Percentiles rank a stretch among this genome's conserved stretches.
These are phyloP conservation scores for Termitomyces titanicus DNA, from an alignment of 768 basidiomycete species.

Conservation along the genomic window DNA sequence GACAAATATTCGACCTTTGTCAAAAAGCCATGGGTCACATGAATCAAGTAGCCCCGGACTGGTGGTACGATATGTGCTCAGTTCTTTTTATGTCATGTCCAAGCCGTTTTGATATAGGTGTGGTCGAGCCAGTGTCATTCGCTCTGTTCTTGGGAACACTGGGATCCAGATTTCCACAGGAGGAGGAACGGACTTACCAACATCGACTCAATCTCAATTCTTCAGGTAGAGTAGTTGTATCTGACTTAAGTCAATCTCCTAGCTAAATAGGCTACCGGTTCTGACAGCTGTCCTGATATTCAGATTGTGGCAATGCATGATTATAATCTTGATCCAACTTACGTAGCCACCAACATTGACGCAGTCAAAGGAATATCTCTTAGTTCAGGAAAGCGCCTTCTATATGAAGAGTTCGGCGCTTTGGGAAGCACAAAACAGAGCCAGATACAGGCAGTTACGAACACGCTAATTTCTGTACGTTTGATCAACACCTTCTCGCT, in stretches of 20 bases:
- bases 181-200: slow-evolving; percentile 23
- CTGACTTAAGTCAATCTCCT: not conserved
- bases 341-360: slow-evolving; percentile 37
- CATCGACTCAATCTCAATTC: slow-evolving; percentile 22
- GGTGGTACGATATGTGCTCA: slow-evolving; percentile 15
- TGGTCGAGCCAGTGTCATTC: slow-evolving; percentile 20
- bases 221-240: slow-evolving; percentile 14
- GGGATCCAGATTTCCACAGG: slow-evolving; percentile 24
- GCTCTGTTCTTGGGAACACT: slow-evolving; percentile 21
- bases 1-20: not conserved
- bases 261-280: not conserved
- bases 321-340: slow-evolving; percentile 40
- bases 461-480: slow-evolving; percentile 31
- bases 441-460: slow-evolving; percentile 34
- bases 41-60: slow-evolving; percentile 23
- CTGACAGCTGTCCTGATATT: slow-evolving; percentile 16
- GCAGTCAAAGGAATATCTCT: slow-evolving; percentile 33
- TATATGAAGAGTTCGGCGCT: slow-evolving; percentile 35
- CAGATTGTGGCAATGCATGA: slow-evolving; percentile 26
- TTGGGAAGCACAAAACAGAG: slow-evolving; percentile 35
- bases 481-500: not conserved
- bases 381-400: slow-evolving; percentile 29
- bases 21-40: slow-evolving; percentile 21
- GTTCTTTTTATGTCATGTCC: not conserved
- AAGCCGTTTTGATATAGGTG: slow-evolving; percentile 9